A percentile compares a stretch with the other conserved stretches of the same genome.
phyloP scores from a whole-genome alignment of 345 rosid genomes.

The Eucalyptus tenuipes region DNA sequence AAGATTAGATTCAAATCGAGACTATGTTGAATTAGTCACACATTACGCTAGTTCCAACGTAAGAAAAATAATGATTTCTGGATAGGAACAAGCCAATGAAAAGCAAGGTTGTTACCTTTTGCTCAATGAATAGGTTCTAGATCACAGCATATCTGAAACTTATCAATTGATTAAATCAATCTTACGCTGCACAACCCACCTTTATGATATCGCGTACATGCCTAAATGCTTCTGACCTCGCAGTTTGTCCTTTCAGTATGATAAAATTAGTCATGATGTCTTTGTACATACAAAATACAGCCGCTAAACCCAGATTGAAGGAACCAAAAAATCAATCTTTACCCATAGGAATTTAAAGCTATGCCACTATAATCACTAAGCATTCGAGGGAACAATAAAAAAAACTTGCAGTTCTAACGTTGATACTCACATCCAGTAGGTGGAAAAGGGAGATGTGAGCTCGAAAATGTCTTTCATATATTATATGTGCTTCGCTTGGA shows the following conservation, averaged over 20 bases:
- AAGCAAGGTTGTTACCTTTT: background rate
- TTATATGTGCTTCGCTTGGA: background rate
- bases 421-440: background rate
- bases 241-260: background rate
- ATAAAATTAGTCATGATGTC: background rate
- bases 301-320: background rate
- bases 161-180: background rate
- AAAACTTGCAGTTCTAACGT: background rate
- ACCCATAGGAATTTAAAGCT: background rate
- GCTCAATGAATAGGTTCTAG: background rate
- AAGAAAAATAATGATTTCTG: background rate
- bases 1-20: background rate
- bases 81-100: background rate
- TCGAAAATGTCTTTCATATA: background rate
- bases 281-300: background rate
- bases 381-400: background rate
- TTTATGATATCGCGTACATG: background rate
- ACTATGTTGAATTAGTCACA: background rate
- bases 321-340: background rate
- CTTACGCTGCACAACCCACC: background rate
- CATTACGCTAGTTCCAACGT: background rate
- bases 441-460: background rate
- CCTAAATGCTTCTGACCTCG: background rate
- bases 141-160: background rate
- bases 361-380: background rate